Base-by-base conservation (phyloP, 495 filamentous ascomycete species). In the Tirmania nivea region DNA sequence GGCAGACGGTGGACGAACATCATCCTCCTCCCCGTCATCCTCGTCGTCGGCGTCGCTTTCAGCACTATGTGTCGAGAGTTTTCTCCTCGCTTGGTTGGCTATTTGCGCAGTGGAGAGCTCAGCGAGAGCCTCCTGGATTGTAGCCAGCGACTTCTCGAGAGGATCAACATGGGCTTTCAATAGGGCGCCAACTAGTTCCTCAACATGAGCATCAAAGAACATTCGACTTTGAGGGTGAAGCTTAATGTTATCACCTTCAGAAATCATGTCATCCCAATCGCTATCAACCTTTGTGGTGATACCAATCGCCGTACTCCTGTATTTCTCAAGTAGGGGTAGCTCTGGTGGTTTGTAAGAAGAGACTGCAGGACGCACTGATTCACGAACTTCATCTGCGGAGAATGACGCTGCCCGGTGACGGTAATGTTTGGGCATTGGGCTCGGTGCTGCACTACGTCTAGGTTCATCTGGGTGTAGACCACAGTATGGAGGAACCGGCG, bases 21-120 rank as follows among this genome's bases (percentile, higher is more conserved):
- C 57, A 20, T 69, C 59, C 21, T 76, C 76, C 16, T 75, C 67
- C 8, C 77, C 79, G 21, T 93, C 86, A 59, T 93, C 88, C 62
- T 94, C 88, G 57, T 96, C 90, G 57, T 96, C 90, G 1, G 89
- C 90, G 68, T 95, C 90, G 55, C 87, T 94, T 49, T 78, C 77
- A 42, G 77, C 67, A 42, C 80, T 78, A 10, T 72, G 74, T 49
- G 80, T 81, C 16, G 75, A 63, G 57, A 79, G 81, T 57, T 75
- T 70, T 58, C 66, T 36, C 67, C 65, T 51, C 67, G 64, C 47
- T 67, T 59, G 52, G 61, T 70, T 12, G 64, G 57, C 57, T 69
- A 57, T 11, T 64, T 65, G 39, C 5, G 39, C 39, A n/a, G 65
- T 61, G 10, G 71, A 67, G 35, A 78, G 61, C 35, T 70, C 69